phyloP scores from a whole-genome alignment of 495 filamentous ascomycete species.

The Aspergillus steynii region DNA sequence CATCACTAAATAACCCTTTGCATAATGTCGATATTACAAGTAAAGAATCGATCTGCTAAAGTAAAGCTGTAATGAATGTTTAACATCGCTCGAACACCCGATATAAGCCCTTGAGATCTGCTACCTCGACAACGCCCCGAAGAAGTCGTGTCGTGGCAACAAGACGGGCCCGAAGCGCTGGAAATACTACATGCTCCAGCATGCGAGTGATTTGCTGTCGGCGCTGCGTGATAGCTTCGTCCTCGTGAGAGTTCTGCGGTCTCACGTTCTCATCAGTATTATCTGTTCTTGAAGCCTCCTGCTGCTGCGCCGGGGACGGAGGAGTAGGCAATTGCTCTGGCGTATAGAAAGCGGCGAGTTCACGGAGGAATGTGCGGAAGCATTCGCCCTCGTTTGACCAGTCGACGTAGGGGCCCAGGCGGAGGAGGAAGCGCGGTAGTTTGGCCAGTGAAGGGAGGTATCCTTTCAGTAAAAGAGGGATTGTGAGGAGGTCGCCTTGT shows the following conservation, averaged over 20 bases:
- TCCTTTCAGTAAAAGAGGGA: conserved; percentile 85
- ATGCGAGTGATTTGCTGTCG: conserved; percentile 65
- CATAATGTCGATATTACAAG: too few species aligned
- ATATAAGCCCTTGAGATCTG: conserved; percentile 92
- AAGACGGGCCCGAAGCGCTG: conserved; percentile 77
- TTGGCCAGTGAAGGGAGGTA: conserved; percentile 86
- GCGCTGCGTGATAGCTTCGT: conserved; percentile 57
- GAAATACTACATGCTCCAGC: conserved; percentile 86
- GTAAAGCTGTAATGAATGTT: conserved; percentile 14
- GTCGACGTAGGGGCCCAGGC: conserved; percentile 83
- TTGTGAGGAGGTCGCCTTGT: conserved; percentile 70
- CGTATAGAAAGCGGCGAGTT: conserved; percentile 90
- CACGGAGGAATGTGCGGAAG: conserved; percentile 80
- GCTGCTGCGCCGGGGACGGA: conserved; percentile 30
- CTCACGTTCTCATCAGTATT: conserved; percentile 4
- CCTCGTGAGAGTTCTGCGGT: conserved; percentile 26
- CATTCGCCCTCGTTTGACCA: conserved; percentile 85
- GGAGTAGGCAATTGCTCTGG: conserved; percentile 75
- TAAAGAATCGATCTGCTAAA: too few species aligned
- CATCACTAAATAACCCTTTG: too few species aligned
- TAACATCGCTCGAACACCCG: conserved; percentile 96
- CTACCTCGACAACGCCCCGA: conserved; percentile 81
- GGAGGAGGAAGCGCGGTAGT: conserved; percentile 83
- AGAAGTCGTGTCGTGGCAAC: conserved; percentile 82
- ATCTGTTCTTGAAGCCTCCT: conserved; percentile 4